A percentile compares a stretch with the other conserved stretches of the same genome.
Evolutionary conservation across 2,329 filamentous ascomycete species (phyloP).

Genomic region (Emmonsiellopsis sp.): DNA sequence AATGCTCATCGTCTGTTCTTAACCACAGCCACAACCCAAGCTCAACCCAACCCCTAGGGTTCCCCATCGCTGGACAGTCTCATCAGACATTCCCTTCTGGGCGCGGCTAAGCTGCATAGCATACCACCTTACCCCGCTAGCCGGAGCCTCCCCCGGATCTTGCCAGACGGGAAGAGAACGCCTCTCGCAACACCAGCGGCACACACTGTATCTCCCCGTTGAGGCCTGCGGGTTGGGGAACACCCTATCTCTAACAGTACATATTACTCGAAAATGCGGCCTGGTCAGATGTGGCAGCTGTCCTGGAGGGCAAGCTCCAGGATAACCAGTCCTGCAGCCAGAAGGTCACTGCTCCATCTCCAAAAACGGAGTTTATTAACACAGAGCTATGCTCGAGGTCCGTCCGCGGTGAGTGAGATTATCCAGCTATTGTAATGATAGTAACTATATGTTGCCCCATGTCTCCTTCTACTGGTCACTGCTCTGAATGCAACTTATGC

Average conservation of each 20-base stretch:
- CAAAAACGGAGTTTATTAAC: conserved; percentile 16
- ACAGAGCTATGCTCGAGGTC: conserved; percentile 22
- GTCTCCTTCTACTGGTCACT: background rate
- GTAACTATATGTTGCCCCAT: conserved; percentile 5
- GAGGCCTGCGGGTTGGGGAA: too few species aligned
- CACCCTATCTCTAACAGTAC: too few species aligned
- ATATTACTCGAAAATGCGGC: background rate
- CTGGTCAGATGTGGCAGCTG: conserved; percentile 1
- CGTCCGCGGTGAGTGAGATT: conserved; percentile 19
- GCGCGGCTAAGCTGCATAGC: background rate
- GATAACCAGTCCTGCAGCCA: background rate
- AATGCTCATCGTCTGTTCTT: too few species aligned
- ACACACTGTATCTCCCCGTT: too few species aligned
- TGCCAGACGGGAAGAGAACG: background rate
- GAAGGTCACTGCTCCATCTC: background rate
- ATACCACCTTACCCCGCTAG: background rate
- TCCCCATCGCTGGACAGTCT: too few species aligned
- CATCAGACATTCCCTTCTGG: background rate
- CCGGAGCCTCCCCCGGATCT: background rate
- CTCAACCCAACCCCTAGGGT: too few species aligned
- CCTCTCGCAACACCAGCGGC: background rate
- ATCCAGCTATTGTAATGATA: conserved; percentile 16
- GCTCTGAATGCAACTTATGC: background rate
- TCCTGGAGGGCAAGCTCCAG: background rate
- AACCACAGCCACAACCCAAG: too few species aligned